A percentile compares a stretch with the other conserved stretches of the same genome.
These are phyloP conservation scores for Plasmodium fragile DNA, from an alignment of 169 alveolate genomes.

Conservation along the genomic window DNA sequence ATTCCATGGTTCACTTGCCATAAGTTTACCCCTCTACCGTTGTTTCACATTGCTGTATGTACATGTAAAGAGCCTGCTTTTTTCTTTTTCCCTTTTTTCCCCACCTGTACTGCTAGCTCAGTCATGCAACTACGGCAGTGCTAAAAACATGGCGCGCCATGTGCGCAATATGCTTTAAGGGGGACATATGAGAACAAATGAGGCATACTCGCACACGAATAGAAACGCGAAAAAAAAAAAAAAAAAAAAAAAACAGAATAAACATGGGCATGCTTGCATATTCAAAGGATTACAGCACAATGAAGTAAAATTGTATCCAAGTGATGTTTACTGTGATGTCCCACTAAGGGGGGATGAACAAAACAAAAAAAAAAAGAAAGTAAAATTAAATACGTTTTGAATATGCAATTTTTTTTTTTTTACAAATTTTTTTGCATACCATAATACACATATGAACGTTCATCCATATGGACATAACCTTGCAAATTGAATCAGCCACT, in stretches of 20 bases:
- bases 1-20: background rate
- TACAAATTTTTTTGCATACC: background rate
- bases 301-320: background rate
- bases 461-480: background rate
- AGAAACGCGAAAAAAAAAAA: background rate
- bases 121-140: background rate
- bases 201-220: background rate
- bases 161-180: background rate
- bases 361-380: background rate
- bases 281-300: background rate
- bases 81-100: background rate
- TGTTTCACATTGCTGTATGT: background rate
- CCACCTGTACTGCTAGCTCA: background rate
- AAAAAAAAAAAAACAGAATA: too few species aligned
- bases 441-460: background rate
- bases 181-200: background rate
- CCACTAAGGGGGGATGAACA: background rate
- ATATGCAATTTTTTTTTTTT: background rate
- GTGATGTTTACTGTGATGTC: background rate
- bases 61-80: background rate
- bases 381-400: background rate
- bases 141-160: background rate
- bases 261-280: background rate
- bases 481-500: background rate
- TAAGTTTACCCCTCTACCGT: background rate